Percentiles rank a stretch among this genome's conserved stretches.
These are phyloP conservation scores for Acanthamoeba lenticulata DNA, from an alignment of 208 protist genomes.

Conservation along the genomic window DNA sequence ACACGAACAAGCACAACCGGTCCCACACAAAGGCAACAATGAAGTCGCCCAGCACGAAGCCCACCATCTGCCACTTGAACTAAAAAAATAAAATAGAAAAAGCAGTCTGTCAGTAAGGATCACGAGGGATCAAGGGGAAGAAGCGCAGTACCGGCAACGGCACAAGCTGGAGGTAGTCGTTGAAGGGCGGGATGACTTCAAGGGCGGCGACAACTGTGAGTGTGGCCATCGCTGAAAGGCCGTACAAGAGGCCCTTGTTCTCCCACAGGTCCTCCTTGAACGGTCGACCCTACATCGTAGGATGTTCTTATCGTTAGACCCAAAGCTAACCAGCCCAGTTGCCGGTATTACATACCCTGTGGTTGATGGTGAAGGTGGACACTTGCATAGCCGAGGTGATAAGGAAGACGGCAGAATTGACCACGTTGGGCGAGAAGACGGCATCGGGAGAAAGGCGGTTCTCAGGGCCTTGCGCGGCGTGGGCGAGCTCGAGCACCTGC, in stretches of 20 bases:
- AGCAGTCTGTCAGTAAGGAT: not conserved
- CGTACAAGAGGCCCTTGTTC: constrained; percentile 66
- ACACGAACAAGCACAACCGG: not conserved
- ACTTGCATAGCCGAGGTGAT: constrained; percentile 94
- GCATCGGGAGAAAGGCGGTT: constrained; percentile 83
- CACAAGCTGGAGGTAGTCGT: constrained; percentile 55
- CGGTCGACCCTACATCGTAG: constrained; percentile 34
- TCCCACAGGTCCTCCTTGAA: constrained; percentile 67
- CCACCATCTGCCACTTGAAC: constrained; percentile 48
- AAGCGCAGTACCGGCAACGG: not conserved
- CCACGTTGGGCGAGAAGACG: constrained; percentile 95
- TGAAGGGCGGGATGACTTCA: constrained; percentile 26
- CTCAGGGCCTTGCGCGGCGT: not conserved
- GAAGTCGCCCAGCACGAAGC: constrained; percentile 3
- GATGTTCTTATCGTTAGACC: not conserved
- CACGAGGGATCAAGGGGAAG: not conserved
- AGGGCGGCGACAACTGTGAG: not conserved
- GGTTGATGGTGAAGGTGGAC: constrained; percentile 98
- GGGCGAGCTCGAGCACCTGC: constrained; percentile 72
- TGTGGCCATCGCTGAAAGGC: constrained; percentile 2
- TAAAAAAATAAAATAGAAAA: not conserved
- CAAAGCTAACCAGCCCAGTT: not conserved
- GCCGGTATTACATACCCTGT: constrained; percentile 79
- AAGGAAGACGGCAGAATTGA: constrained; percentile 98
- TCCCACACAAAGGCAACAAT: constrained; percentile 2